Evolutionary conservation across 1,139 yeast genomes (phyloP).

Genomic region (Suhomyces choctaworum): DNA sequence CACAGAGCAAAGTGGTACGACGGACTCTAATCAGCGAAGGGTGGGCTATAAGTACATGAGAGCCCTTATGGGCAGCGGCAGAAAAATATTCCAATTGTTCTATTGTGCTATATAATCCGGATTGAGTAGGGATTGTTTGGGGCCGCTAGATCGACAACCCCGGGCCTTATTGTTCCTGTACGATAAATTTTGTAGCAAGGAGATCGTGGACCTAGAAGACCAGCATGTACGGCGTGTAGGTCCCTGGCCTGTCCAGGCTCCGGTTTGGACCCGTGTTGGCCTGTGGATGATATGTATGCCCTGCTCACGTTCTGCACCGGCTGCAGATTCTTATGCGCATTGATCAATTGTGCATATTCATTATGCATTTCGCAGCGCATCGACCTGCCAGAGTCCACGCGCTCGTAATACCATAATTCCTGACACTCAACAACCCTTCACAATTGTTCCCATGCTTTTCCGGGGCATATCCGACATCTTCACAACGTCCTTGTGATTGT

Average conservation of each 20-base stretch:
- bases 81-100: slow-evolving; percentile 5
- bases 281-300: no score
- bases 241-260: no score
- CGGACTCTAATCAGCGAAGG: not conserved
- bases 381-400: not conserved
- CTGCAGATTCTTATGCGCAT: not conserved
- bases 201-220: no score
- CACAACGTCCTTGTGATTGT: no score
- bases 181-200: no score
- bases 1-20: not conserved
- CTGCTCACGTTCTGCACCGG: not conserved
- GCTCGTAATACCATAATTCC: not conserved
- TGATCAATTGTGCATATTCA: not conserved
- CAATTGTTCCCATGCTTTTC: no score
- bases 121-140: slow-evolving; percentile 8
- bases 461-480: no score
- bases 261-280: no score
- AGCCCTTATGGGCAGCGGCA: not conserved
- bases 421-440: not conserved
- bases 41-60: slow-evolving; percentile 3
- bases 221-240: no score
- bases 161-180: slow-evolving; percentile 6
- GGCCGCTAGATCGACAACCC: slow-evolving; percentile 3
- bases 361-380: not conserved
- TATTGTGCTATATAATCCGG: slow-evolving; percentile 10